phyloP scores from a whole-genome alignment of 345 rosid species.

The Psidium friedrichsthalianum region DNA sequence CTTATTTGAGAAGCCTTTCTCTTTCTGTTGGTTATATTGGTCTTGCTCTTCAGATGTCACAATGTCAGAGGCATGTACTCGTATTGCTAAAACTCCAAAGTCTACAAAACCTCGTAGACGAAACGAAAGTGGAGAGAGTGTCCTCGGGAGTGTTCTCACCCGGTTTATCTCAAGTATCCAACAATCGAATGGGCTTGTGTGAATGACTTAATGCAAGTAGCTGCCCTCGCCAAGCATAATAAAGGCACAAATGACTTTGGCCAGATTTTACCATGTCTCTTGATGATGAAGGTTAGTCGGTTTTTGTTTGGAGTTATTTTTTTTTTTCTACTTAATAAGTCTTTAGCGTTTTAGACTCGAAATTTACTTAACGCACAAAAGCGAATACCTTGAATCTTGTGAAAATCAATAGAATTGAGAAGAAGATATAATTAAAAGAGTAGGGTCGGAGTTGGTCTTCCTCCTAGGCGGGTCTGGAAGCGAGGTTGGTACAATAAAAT shows the following conservation, averaged over 20 bases:
- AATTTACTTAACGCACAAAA: not conserved
- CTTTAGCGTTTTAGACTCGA: not conserved
- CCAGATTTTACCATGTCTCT: not conserved
- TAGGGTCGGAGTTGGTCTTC: not conserved
- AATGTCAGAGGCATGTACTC: not conserved
- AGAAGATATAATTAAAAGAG: not conserved
- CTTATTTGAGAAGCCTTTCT: not conserved
- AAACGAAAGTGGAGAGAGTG: not conserved
- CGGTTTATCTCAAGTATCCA: not conserved
- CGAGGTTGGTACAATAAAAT: not conserved
- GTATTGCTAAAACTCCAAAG: not conserved
- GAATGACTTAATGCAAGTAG: not conserved
- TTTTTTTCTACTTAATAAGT: not conserved
- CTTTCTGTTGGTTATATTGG: not conserved
- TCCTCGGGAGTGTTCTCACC: not conserved
- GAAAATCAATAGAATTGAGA: not conserved
- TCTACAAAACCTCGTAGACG: not conserved
- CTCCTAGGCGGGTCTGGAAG: not conserved
- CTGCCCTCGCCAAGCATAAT: not conserved
- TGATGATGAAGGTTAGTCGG: not conserved
- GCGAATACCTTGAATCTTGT: not conserved
- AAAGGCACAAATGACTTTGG: not conserved
- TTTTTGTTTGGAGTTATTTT: not conserved
- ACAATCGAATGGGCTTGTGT: not conserved
- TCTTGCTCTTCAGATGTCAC: not conserved